Conservation (phyloP, 2,329 filamentous ascomycete genomes). For the Ampelomyces quisqualis region DNA sequence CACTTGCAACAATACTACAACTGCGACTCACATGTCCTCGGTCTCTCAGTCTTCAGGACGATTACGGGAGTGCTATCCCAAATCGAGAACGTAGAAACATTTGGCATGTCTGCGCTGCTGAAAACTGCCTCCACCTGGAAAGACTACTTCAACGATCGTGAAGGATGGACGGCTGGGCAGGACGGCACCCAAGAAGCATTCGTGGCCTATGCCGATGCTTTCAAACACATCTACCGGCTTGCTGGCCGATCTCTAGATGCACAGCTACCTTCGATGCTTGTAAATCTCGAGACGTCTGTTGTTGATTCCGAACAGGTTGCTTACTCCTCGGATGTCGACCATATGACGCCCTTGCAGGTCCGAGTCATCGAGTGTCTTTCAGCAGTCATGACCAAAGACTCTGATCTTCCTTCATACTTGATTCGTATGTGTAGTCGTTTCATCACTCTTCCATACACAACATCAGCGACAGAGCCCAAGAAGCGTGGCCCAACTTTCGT, state of each 20-base stretch:
- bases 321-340: constrained; percentile 72
- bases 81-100: constrained; percentile 16
- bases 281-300: constrained; percentile 69
- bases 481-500: constrained; percentile 73
- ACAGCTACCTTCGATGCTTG: constrained; percentile 66
- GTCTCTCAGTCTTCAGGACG: constrained; percentile 46
- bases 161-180: constrained; percentile 19
- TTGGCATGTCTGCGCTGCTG: constrained; percentile 30
- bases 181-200: constrained; percentile 72
- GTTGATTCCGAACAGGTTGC: constrained; percentile 66
- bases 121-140: constrained; percentile 41
- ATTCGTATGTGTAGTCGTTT: constrained; percentile 70
- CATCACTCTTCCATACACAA: constrained; percentile 66
- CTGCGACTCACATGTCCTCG: constrained; percentile 45
- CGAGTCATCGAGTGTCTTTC: constrained; percentile 68
- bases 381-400: constrained; percentile 65
- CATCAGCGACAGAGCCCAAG: constrained; percentile 15
- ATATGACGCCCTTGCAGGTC: constrained; percentile 69
- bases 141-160: constrained; percentile 33
- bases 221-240: constrained; percentile 76
- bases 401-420: constrained; percentile 66
- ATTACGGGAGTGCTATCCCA: constrained; percentile 45
- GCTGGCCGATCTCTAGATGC: constrained; percentile 64
- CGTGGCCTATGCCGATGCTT: constrained; percentile 77
- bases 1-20: constrained; percentile 61